phyloP scores from a whole-genome alignment of 768 basidiomycete genomes.

The Podaxis sp. region DNA sequence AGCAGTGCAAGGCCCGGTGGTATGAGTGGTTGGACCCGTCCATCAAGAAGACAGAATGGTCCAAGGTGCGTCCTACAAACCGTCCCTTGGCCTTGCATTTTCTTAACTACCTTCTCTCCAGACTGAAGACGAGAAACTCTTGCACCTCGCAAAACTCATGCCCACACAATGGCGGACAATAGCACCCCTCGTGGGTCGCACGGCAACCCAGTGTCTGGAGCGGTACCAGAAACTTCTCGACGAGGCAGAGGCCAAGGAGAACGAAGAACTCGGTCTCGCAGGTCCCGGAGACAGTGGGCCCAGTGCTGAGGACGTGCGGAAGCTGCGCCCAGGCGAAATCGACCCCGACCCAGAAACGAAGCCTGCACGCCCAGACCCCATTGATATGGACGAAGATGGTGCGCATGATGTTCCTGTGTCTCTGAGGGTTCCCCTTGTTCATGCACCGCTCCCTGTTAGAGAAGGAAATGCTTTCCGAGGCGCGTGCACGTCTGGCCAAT shows the following conservation, averaged over 20 bases:
- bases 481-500: slow-evolving; percentile 94
- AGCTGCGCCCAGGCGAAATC: slow-evolving; percentile 91
- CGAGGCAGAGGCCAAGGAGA: slow-evolving; percentile 95
- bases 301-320: slow-evolving; percentile 87
- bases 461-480: slow-evolving; percentile 99
- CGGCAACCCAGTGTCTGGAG: slow-evolving; percentile 96
- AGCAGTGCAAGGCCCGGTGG: slow-evolving; percentile 99
- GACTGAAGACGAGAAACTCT: slow-evolving; percentile 97
- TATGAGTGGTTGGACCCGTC: slow-evolving; percentile 99
- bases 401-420: slow-evolving; percentile 18
- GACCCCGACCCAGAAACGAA: slow-evolving; percentile 99
- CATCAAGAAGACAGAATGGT: slow-evolving; percentile 99
- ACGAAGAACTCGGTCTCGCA: slow-evolving; percentile 87
- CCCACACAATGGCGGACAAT: slow-evolving; percentile 99
- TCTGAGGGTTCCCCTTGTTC: slow-evolving; percentile 2
- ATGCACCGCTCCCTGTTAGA: slow-evolving; percentile 40
- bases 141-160: slow-evolving; percentile 98
- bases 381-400: slow-evolving; percentile 99
- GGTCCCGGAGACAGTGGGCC: slow-evolving; percentile 83
- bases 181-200: slow-evolving; percentile 96
- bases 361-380: slow-evolving; percentile 96
- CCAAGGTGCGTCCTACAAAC: slow-evolving; percentile 57
- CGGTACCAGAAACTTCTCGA: slow-evolving; percentile 97
- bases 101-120: slow-evolving; percentile 23
- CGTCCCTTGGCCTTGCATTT: neutral